phyloP scores from a whole-genome alignment of 2,329 filamentous ascomycete species.

The Phaeosphaeria sp. region DNA sequence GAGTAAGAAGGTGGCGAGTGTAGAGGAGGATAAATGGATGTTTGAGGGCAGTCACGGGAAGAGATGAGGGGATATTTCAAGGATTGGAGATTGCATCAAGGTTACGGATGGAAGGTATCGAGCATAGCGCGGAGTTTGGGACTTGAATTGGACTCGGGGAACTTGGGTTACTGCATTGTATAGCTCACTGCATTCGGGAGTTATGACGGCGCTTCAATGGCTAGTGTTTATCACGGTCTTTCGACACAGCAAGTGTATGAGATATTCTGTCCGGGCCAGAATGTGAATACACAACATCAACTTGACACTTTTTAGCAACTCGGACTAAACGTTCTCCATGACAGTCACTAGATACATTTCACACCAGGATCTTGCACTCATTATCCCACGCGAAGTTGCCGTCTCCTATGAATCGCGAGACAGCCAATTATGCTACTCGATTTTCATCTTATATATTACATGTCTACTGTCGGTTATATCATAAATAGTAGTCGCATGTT shows the following conservation, averaged over 20 bases:
- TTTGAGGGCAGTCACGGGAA: constrained; percentile 69
- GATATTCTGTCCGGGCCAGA: background rate
- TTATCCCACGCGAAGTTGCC: background rate
- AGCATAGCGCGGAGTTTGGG: constrained; percentile 1
- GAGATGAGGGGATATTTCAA: constrained; percentile 3
- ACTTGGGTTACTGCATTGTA: background rate
- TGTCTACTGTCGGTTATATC: too few relatives aligned
- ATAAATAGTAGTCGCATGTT: too few relatives aligned
- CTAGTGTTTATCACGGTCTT: background rate
- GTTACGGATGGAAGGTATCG: constrained; percentile 5
- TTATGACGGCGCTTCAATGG: background rate
- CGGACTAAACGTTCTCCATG: background rate
- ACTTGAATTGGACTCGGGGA: background rate
- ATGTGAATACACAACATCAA: background rate
- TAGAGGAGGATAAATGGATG: constrained; percentile 91
- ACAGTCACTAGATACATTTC: background rate
- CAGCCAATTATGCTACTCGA: background rate
- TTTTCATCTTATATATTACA: too few relatives aligned
- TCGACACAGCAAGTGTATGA: background rate
- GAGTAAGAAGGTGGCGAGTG: constrained; percentile 71
- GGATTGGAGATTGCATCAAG: background rate
- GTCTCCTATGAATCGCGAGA: background rate
- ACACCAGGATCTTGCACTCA: background rate
- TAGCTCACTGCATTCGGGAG: background rate
- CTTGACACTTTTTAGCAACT: background rate